Evolutionary conservation across 2,329 filamentous ascomycete species (phyloP), one percentile per base, ranked within the genome.

Genomic region (Bretziella fagacearum): DNA sequence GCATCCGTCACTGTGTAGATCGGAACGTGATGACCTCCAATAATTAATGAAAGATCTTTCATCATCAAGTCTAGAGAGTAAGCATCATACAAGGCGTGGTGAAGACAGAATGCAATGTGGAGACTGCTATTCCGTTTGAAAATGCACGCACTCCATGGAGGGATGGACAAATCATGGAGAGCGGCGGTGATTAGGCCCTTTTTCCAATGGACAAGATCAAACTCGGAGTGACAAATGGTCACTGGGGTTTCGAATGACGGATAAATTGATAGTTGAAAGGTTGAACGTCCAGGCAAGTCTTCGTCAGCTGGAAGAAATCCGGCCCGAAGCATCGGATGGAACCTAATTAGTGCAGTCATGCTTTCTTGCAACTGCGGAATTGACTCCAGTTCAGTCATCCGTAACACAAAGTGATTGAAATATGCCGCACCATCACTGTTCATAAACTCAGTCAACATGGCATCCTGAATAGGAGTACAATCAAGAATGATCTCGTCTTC

Each of bases 31-130:
- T 48, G 39, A 6, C 55, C 55, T 2, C 53, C 46, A 4, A 68
- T 32, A 5, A 58, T 27, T 1, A 40, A 42, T 1, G 55, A 53
- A 10, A 93, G 64, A 53, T 81, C 73, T 0, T 65, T 56, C 2
- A 94, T 61, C 1, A 95, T 68, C 1, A 67, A 56, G 3, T 73
- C 65, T 8, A 95, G 63, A 6, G 84, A 86, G 33, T 75, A 69
- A 0, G 85, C 87, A 63, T 95, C 87, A 54, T 93, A 95, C 0
- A 95, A 65, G 0, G 83, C 82, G 62, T 95, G 87, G 52, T 93
- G 81, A 3, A 77, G 52, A 10, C 13, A 26, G 5, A 48, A 29
- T 40, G 70, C 63, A 60, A 71, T 67, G 2, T 42, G 54, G 3
- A 45, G 37, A 6, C 11, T 29, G 0, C 52, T 43, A 0, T 55